These are phyloP conservation scores for Bretziella fagacearum DNA, from an alignment of 2,329 filamentous ascomycete genomes.

Conservation along the genomic window DNA sequence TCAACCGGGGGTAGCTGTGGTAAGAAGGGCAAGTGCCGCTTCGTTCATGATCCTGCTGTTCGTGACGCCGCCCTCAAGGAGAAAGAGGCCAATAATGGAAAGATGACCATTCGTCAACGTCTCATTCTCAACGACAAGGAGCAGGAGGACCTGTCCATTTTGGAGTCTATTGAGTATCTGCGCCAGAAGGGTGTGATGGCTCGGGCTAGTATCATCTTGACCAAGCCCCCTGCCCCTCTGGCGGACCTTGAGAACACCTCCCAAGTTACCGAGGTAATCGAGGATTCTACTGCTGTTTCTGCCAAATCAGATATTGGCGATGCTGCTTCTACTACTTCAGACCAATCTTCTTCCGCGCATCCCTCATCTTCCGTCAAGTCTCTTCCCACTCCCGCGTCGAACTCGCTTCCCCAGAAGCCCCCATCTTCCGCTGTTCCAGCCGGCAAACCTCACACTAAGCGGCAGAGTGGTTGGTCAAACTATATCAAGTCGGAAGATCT, in stretches of 20 bases:
- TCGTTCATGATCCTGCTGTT: conserved; percentile 48
- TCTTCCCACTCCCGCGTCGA: conserved; percentile 20
- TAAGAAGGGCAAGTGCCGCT: conserved; percentile 61
- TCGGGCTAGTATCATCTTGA: conserved; percentile 16
- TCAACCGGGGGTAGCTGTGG: conserved; percentile 51
- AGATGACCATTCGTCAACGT: conserved; percentile 48
- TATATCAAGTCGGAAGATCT: conserved; percentile 23
- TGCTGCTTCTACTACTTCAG: conserved; percentile 3
- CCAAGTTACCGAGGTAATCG: background rate
- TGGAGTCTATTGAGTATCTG: conserved; percentile 49
- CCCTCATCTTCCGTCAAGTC: background rate
- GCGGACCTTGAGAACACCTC: conserved; percentile 15
- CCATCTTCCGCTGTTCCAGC: conserved; percentile 16
- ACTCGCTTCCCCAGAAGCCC: conserved; percentile 15
- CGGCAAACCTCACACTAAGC: conserved; percentile 27
- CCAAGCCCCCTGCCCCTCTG: conserved; percentile 9
- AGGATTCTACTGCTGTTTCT: background rate
- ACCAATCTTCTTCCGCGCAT: background rate
- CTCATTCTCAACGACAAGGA: conserved; percentile 51
- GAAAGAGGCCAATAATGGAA: conserved; percentile 46
- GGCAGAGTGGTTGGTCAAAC: conserved; percentile 20
- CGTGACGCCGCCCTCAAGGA: conserved; percentile 46
- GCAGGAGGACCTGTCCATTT: conserved; percentile 47
- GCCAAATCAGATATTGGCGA: conserved; percentile 3
- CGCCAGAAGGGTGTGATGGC: conserved; percentile 40